phyloP scores from a whole-genome alignment of 352 stramenopile species.

The Pythium coloratum region DNA sequence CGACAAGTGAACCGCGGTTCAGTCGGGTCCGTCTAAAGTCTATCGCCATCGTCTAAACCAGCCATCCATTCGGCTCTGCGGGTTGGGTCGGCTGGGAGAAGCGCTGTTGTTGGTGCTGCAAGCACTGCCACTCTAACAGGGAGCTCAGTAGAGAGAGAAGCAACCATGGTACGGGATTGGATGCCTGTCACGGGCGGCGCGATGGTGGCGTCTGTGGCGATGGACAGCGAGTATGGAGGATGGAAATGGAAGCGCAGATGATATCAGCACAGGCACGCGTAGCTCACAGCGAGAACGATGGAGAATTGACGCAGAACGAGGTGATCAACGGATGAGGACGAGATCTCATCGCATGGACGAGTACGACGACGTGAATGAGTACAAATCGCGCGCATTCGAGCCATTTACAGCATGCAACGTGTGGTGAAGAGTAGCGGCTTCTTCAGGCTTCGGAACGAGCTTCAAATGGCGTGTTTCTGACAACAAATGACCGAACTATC shows the following conservation, averaged over 20 bases:
- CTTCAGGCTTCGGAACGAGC: background rate
- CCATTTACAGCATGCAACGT: background rate
- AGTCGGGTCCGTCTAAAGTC: background rate
- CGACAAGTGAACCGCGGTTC: background rate
- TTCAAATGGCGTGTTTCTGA: background rate
- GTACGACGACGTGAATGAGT: background rate
- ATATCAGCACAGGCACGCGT: background rate
- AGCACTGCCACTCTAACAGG: slow-evolving; percentile 61
- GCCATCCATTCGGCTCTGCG: slow-evolving; percentile 20
- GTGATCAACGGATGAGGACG: background rate
- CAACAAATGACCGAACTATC: background rate
- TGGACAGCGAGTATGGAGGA: background rate
- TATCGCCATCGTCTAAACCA: slow-evolving; percentile 18
- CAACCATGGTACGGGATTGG: slow-evolving; percentile 75
- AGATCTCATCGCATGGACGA: background rate
- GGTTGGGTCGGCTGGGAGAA: background rate
- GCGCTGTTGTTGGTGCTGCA: slow-evolving; percentile 6
- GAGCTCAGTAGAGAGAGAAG: slow-evolving; percentile 80
- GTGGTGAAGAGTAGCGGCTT: background rate
- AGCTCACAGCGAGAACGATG: background rate
- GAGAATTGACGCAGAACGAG: background rate
- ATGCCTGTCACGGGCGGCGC: background rate
- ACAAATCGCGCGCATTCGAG: background rate
- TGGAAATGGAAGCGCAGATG: background rate
- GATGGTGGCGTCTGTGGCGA: background rate